Evolutionary conservation across 1,139 yeast genomes (phyloP), one percentile per base, ranked within the genome.

Genomic region (Pichia sp.): DNA sequence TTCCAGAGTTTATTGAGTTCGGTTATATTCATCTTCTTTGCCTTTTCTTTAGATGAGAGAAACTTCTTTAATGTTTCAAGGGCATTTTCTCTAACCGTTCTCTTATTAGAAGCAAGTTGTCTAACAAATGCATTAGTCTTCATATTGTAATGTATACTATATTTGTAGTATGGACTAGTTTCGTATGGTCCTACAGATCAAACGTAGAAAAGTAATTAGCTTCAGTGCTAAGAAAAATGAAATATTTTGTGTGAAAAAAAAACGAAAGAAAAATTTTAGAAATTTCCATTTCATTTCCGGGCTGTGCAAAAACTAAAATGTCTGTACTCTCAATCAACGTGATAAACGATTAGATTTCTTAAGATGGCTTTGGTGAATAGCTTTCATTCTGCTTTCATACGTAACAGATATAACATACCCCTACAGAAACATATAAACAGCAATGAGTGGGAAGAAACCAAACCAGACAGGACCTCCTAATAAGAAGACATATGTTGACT

Each of bases 1-100:
- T 87, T 89, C 97, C 98, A 93, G 50, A 93, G 71, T 65, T 91
- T 90, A 57, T 85, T 85, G 57, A 82, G 73, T 53, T 91, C 96
- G 18, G 74, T 53, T 40, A 40, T 41, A 8, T 48, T 51, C 17
- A 63, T 42, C 24, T 58, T 58, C 34, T 51, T 52, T 3, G 58
- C 48, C 19, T 53, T 47, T 11, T 57, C 50, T 37, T 58, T 52
- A 4, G 58, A 69, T 7, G 75, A 64, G 39, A 91, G 69, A 61
- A 78, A 87, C 54, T 75, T 76, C 54, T 75, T 75, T 54, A 90
- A 71, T 0, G 91, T 76, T 41, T 79, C 81, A 38, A 90, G 70
- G 0, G 96, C 96, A 38, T 80, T 78, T 45, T 85, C 91, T 66
- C 98, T 75, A 2, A 84, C 79, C 14, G 76, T 77, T 51, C 87